Percentiles rank a stretch among this genome's conserved stretches.
Conservation (phyloP, 805 yeast genomes). For the Spathaspora girioi region DNA sequence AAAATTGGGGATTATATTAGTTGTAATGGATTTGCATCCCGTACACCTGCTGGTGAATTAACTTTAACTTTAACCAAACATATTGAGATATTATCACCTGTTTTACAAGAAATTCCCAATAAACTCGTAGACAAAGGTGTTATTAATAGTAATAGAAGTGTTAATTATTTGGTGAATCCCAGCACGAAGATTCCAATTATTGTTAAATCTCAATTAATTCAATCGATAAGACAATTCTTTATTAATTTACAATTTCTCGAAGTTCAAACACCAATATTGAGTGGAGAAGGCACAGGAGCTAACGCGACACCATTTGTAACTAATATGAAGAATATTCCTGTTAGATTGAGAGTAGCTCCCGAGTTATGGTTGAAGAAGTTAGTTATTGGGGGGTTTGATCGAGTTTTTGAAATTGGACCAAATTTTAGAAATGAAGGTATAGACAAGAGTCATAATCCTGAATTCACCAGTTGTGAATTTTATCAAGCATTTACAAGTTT, state of each 20-base stretch:
- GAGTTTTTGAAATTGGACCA: constrained; percentile 81
- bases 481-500: constrained; percentile 71
- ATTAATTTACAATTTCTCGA: constrained; percentile 59
- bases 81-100: constrained; percentile 57
- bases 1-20: constrained; percentile 71
- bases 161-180: constrained; percentile 66
- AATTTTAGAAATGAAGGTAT: constrained; percentile 90
- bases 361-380: constrained; percentile 89
- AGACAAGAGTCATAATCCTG: constrained; percentile 92
- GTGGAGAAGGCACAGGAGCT: constrained; percentile 81
- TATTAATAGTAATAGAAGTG: constrained; percentile 63
- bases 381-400: constrained; percentile 80
- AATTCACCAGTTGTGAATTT: constrained; percentile 86
- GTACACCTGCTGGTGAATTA: constrained; percentile 74
- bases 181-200: constrained; percentile 43
- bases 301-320: constrained; percentile 86
- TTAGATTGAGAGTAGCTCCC: constrained; percentile 86
- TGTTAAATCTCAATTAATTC: constrained; percentile 54
- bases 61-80: constrained; percentile 59
- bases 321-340: constrained; percentile 29
- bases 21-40: constrained; percentile 67
- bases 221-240: constrained; percentile 56
- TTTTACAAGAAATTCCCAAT: constrained; percentile 57
- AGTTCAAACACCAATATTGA: constrained; percentile 84
- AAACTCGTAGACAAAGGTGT: constrained; percentile 51